These are phyloP conservation scores for Flaveria linearis DNA, from an alignment of 129 eudicot genomes.

Conservation along the genomic window DNA sequence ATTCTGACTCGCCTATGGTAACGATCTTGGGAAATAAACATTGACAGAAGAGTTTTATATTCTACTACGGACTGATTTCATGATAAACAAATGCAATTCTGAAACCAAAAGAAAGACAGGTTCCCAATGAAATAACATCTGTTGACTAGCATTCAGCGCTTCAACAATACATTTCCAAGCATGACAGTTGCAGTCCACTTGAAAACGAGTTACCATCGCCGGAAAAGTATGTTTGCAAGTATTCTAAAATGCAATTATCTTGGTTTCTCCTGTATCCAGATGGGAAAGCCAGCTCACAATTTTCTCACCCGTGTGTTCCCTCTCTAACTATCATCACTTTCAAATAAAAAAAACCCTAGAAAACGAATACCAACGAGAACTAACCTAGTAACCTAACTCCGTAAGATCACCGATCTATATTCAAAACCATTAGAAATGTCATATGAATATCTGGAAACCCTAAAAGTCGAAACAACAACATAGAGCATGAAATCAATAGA, in stretches of 20 bases:
- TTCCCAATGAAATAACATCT: conserved; percentile 1
- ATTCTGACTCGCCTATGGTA: neutral
- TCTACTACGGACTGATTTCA: neutral
- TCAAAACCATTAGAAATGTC: neutral
- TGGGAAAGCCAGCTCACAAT: neutral
- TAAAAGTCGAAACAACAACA: conserved; percentile 17
- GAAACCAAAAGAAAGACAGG: neutral
- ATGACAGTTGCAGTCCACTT: neutral
- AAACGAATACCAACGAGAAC: neutral
- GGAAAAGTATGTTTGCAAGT: neutral
- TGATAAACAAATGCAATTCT: neutral
- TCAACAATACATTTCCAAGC: neutral
- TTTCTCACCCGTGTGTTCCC: neutral
- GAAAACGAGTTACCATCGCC: neutral
- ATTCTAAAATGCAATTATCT: neutral
- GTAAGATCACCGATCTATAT: neutral
- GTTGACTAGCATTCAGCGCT: neutral
- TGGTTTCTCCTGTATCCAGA: neutral
- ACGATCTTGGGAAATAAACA: neutral
- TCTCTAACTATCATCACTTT: neutral
- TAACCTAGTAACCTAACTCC: neutral
- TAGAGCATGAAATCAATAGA: neutral
- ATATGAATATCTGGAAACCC: conserved; percentile 19
- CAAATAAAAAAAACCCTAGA: neutral
- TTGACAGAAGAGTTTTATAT: neutral